Base-by-base conservation (phyloP, 116 monocot species). In the Thalassia testudinum region DNA sequence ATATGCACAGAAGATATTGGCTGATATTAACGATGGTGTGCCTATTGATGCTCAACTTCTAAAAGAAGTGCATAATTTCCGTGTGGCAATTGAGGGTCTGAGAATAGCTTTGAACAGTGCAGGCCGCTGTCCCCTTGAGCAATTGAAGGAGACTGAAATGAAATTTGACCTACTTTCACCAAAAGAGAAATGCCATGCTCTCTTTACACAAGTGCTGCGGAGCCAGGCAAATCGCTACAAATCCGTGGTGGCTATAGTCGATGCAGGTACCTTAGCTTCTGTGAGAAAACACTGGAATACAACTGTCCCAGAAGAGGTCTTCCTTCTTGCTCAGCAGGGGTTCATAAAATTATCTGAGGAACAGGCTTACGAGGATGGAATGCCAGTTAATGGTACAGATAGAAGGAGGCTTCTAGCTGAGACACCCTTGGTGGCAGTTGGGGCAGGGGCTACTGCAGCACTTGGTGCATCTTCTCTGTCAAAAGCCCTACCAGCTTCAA, bases 251-350 rank as follows among this genome's bases (percentile, higher is more conserved):
- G 92, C 80, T 29, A 47, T 92, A 69, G 75, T 87, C 21, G 87
- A 92, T 61, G 87, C 78, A 21, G 66, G 70, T 49, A 69, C 62
- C 47, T 68, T 92, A 47, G 57, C 75, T 50, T 77, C 80, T 38
- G 64, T 87, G 1, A 75, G 92, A 30, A 83, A 56, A 44, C 83
- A 92, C 27, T 92, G 92, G 92, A 87, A 70, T 42, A 87, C 83
- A 42, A n/a, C 58, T 7, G 50, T 92, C 22, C 92, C 92, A 43
- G 21, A 53, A 7, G 75, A 80, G 63, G 28, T 77, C 28, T 65
- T 66, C 26, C 62, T 71, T 24, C 50, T 83, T 29, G 60, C 80
- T 48, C 60, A 50, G 45, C 42, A 63, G 2, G 79, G 81, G 59
- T 72, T 74, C 37, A 44, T 48, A 12, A 54, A 62, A 12, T 58